Conservation (phyloP, 2,329 filamentous ascomycete genomes). For the Mycocentrospora acerina region DNA sequence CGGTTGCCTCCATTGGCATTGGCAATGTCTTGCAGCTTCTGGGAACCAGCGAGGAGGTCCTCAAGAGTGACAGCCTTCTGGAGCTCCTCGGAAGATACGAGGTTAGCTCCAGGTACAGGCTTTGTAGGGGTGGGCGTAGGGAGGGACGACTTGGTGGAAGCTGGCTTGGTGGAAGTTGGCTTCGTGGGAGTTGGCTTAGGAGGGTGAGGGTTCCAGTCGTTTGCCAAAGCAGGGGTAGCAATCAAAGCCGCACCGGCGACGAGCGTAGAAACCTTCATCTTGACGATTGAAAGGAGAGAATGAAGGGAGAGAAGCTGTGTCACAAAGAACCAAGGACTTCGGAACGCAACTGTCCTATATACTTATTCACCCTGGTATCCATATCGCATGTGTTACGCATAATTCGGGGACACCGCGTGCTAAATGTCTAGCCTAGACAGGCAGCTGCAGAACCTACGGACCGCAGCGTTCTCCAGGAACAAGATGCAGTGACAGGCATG, state of each 20-base stretch:
- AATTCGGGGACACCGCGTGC: slow-evolving; percentile 4
- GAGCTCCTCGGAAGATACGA: slow-evolving; percentile 23
- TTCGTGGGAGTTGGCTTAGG: not conserved
- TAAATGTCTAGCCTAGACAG: slow-evolving; percentile 19
- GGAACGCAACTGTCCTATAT: slow-evolving; percentile 18
- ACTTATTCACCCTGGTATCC: slow-evolving; percentile 14
- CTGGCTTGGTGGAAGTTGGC: slow-evolving; percentile 2
- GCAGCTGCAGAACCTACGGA: slow-evolving; percentile 17
- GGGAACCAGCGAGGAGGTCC: slow-evolving; percentile 33
- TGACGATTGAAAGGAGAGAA: slow-evolving; percentile 10
- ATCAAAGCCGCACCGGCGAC: slow-evolving; percentile 23
- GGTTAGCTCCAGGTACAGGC: no score
- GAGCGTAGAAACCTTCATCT: slow-evolving; percentile 34
- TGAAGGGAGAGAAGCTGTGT: slow-evolving; percentile 12
- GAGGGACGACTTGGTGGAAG: not conserved
- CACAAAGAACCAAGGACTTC: not conserved
- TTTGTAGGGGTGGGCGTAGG: not conserved
- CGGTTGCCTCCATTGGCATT: slow-evolving; percentile 38
- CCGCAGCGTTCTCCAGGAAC: slow-evolving; percentile 19
- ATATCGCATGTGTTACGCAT: slow-evolving; percentile 4
- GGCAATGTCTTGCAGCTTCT: slow-evolving; percentile 36
- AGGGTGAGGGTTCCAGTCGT: slow-evolving; percentile 7
- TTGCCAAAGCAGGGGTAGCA: slow-evolving; percentile 20
- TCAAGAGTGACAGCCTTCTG: slow-evolving; percentile 34
- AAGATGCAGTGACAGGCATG: slow-evolving; percentile 9